These are phyloP conservation scores for Arachis monticola DNA, from an alignment of 331 rosid species.

Conservation along the genomic window DNA sequence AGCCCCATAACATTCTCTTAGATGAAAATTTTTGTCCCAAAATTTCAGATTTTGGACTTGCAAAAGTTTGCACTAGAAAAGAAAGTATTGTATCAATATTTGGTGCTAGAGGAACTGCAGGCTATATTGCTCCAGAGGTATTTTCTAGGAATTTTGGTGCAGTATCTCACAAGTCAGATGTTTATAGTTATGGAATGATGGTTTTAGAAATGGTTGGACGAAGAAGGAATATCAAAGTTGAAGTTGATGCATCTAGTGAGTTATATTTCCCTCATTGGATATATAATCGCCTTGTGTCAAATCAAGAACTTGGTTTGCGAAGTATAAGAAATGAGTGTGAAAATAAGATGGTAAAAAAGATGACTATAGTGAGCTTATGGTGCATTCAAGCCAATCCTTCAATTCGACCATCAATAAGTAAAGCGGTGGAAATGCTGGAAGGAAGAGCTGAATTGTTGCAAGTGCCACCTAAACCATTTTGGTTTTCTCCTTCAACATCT, in stretches of 20 bases:
- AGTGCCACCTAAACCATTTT: conserved; percentile 50
- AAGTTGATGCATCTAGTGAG: conserved; percentile 41
- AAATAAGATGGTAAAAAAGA: conserved; percentile 31
- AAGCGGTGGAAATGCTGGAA: conserved; percentile 55
- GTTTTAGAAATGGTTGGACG: conserved; percentile 50
- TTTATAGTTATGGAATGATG: conserved; percentile 65
- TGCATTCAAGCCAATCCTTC: conserved; percentile 55
- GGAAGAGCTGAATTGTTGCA: conserved; percentile 43
- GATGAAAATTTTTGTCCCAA: conserved; percentile 43
- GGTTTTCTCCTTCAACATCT: conserved; percentile 38
- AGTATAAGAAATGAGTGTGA: conserved; percentile 29
- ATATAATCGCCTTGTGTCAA: conserved; percentile 33
- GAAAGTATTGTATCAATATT: conserved; percentile 48
- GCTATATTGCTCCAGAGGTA: conserved; percentile 63
- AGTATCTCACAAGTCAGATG: conserved; percentile 60
- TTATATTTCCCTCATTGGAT: conserved; percentile 62
- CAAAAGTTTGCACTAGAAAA: conserved; percentile 47
- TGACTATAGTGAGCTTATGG: conserved; percentile 52
- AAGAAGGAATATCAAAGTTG: conserved; percentile 26
- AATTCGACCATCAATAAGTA: conserved; percentile 44
- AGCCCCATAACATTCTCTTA: conserved; percentile 61
- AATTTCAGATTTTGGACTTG: conserved; percentile 65
- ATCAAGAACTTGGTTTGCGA: conserved; percentile 32
- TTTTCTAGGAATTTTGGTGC: conserved; percentile 48
- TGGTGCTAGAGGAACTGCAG: conserved; percentile 53